These are phyloP conservation scores for Neurospora sp. DNA, from an alignment of 495 filamentous ascomycete genomes.

Conservation along the genomic window DNA sequence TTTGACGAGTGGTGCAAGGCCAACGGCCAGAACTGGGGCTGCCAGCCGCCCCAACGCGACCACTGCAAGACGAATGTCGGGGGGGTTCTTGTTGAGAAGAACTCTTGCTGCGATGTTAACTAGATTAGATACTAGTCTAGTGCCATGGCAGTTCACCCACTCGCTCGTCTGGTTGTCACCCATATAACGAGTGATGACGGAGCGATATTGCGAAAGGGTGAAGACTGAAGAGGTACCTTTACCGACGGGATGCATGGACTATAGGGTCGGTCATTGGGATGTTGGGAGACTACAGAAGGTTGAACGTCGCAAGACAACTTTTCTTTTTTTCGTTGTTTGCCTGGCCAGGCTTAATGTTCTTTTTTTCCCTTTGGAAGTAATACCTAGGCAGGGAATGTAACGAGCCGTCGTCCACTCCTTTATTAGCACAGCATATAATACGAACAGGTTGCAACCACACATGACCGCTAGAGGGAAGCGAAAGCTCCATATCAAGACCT, in stretches of 20 bases:
- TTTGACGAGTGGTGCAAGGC: constrained; percentile 1
- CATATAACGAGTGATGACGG: not conserved
- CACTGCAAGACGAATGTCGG: not conserved
- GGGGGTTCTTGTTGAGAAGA: not conserved
- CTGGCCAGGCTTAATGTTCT: not conserved
- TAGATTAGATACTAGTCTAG: not conserved
- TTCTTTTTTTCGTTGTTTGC: not conserved
- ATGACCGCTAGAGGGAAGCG: no score
- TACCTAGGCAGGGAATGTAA: not conserved
- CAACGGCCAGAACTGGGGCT: not conserved
- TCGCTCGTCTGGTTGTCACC: no score
- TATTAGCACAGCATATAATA: not conserved
- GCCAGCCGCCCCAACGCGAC: constrained; percentile 1
- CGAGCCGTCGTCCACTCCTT: not conserved
- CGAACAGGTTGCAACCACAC: not conserved
- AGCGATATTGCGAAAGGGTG: not conserved
- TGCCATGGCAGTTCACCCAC: not conserved
- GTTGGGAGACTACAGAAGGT: not conserved
- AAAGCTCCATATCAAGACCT: no score
- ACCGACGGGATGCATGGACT: not conserved
- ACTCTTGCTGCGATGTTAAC: not conserved
- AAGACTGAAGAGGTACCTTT: not conserved
- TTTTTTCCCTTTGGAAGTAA: not conserved
- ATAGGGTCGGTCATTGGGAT: not conserved
- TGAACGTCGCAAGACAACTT: not conserved